Evolutionary conservation across 768 basidiomycete genomes (phyloP), one percentile per base, ranked within the genome.

Genomic region (Strobilomyces echinocephalus): DNA sequence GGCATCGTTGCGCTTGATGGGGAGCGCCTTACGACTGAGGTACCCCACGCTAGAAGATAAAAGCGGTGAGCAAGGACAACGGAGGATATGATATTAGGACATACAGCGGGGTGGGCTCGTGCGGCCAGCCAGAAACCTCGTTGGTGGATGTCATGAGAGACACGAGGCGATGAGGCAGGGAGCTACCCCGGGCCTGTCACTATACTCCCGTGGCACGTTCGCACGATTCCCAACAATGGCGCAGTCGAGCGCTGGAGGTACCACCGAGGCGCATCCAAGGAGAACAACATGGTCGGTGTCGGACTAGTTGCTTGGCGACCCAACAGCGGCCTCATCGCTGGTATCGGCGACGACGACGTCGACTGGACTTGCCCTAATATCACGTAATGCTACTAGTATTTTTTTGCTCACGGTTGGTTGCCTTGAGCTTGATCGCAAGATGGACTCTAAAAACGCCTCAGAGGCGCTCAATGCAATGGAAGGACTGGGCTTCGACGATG

Each of bases 1-100:
- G 12, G 87, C 90, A 66, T 92, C 89, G 62, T 79, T 81, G 61
- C 85, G 83, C 72, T 90, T 90, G 70, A 90, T 90, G 49, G 88
- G 86, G 53, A 88, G 74, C 34, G 84, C 83, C 60, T 70, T 68
- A 60, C 80, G 78, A 66, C 78, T 83, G 62, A 83, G 77, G 65
- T 84, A 81, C 39, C 81, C 81, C 56, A 79, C 77, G 59, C 79
- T 80, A 49, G 55, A 47, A 47, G 46, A 60, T n/a, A 48, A 50
- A 44, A 15, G 34, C 5, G 35, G 54, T 64, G 51, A 58, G 58
- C 30, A 24, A 52, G 48, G 18, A 44, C 21, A 18, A 24, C 20
- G 65, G 48, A 52, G 38, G 49, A 64, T 24, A 11, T 28, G 47
- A 8, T 64, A 31, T 28, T 1, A 44, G 45, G 30, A 68, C 81